Base-by-base conservation (phyloP, 192 early-diverging fungal genomes). In the Backusella mclennaniae region DNA sequence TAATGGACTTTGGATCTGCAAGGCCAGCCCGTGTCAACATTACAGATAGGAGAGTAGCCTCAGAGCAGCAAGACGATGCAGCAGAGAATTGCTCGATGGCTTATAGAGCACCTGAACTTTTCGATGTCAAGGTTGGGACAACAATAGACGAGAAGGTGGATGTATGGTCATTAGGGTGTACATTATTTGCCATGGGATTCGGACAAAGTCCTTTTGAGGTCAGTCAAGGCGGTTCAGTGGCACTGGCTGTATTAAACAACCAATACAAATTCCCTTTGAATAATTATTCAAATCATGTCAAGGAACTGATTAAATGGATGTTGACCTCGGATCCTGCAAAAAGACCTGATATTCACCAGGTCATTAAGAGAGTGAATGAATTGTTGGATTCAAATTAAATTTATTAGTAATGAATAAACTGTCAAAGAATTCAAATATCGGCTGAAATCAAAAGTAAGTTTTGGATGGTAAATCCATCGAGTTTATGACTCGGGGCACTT, bases 121-220 rank as follows among this genome's bases (percentile, higher is more conserved):
- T 92, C 77, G 91, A 94, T 79, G 92, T 92, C 31, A 89, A 90
- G 70, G 84, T 86, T 0, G 89, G 82, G 4, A 74, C 83, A 1
- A 77, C 68, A 6, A 63, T 94, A 29, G 89, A 92, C 71, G 89
- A 91, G 69, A 87, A 90, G 56, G 89, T 91, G 31, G 93, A 94
- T 76, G 85, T 94, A n/a, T 94, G 93, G 93, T 85, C 86, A 84
- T 83, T 94, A 2, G 93, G 93, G 7, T 92, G 92, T 71, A 87
- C 89, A 1, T 70, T 92, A 42, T 94, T 89, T 77, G 89, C 91
- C 1, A 86, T 92, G 80, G 91, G 91, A 5, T 92, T 85, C 73
- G 86, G 86, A 1, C 26, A 26, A 76, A 83, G 33, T 89, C 93
- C 93, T 1, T 94, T 94, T 71, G 93, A 92, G 68, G 71, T 83